Conservation (phyloP, 805 yeast genomes). For the Suhomyces kilbournensis region DNA sequence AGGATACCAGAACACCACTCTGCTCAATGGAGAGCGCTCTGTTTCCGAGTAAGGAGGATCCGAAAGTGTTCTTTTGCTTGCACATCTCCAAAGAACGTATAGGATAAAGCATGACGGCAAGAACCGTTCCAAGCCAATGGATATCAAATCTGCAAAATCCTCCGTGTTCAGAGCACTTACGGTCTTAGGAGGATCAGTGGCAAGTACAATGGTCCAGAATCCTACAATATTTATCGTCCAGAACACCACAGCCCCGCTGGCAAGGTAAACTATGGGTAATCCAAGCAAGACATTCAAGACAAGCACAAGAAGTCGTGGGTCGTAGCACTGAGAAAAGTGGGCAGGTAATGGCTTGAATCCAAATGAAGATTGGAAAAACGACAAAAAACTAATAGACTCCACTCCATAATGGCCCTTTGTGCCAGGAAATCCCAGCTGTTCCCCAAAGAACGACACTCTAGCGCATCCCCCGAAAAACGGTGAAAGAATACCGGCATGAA, state of each 20-base stretch:
- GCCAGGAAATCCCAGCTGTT: constrained; percentile 43
- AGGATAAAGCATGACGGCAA: constrained; percentile 72
- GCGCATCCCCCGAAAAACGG: constrained; percentile 80
- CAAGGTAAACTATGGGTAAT: constrained; percentile 54
- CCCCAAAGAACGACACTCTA: constrained; percentile 56
- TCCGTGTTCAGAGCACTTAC: constrained; percentile 54
- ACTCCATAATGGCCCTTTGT: constrained; percentile 52
- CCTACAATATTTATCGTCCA: constrained; percentile 65
- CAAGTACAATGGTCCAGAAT: constrained; percentile 77
- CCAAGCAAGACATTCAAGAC: constrained; percentile 61
- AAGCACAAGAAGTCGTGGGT: constrained; percentile 61
- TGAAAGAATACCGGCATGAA: constrained; percentile 78
- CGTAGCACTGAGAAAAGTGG: constrained; percentile 55
- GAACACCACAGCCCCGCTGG: constrained; percentile 42
- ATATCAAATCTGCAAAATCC: constrained; percentile 57
- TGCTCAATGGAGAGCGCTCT: constrained; percentile 36
- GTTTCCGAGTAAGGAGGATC: constrained; percentile 6
- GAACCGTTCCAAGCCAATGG: constrained; percentile 69
- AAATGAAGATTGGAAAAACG: constrained; percentile 75
- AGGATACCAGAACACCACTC: constrained; percentile 67
- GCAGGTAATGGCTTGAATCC: constrained; percentile 45
- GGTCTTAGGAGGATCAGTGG: constrained; percentile 74
- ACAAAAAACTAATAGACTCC: constrained; percentile 55
- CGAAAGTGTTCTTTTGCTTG: constrained; percentile 49
- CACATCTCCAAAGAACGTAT: constrained; percentile 63